Percentiles rank a stretch among this genome's conserved stretches.
Conservation (phyloP, 441 rosid species). For the Eutrema salsugineum region DNA sequence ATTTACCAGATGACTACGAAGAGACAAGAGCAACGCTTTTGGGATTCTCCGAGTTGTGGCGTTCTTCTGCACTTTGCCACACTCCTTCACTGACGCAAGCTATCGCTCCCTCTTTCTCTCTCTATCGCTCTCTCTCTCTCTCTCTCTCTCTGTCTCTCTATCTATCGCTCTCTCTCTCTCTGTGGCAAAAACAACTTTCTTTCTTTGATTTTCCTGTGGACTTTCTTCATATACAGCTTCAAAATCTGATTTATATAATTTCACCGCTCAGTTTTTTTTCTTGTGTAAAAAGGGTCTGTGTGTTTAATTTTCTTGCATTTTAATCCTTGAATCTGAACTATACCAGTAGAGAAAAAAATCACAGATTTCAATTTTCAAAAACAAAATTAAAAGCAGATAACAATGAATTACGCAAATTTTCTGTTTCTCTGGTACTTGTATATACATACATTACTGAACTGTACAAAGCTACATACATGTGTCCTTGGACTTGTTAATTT, state of each 20-base stretch:
- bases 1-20: constrained; percentile 17
- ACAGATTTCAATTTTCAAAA: neutral
- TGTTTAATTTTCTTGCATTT: constrained; percentile 19
- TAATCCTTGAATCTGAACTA: constrained; percentile 14
- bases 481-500: constrained; percentile 5
- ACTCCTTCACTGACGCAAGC: constrained; percentile 11
- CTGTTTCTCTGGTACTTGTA: neutral
- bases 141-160: neutral
- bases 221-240: constrained; percentile 19
- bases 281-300: constrained; percentile 16
- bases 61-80: constrained; percentile 19
- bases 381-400: neutral
- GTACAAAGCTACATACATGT: constrained; percentile 6
- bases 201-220: constrained; percentile 13
- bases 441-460: neutral
- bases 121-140: neutral
- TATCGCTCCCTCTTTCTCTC: neutral
- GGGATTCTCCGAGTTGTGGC: constrained; percentile 17
- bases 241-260: constrained; percentile 10
- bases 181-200: constrained; percentile 1
- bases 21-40: neutral
- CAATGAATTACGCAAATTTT: neutral
- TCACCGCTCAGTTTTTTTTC: constrained; percentile 14
- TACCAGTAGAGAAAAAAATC: neutral
- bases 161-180: neutral